Evolutionary conservation across 2,329 filamentous ascomycete genomes (phyloP).

Genomic region (Lasiodiplodia sp.): DNA sequence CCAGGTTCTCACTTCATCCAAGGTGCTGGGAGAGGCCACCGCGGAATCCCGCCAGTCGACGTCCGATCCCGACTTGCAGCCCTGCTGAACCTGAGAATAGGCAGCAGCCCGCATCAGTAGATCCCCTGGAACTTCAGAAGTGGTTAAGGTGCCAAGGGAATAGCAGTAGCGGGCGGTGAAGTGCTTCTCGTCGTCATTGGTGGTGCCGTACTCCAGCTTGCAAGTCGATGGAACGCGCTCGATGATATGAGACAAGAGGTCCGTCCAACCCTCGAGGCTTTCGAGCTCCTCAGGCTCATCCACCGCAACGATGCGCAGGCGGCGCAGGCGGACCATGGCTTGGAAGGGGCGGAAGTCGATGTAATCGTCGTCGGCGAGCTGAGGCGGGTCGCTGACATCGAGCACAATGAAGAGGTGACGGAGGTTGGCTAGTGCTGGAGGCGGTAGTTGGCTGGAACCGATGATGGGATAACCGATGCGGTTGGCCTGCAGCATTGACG

Average conservation of each 20-base stretch:
- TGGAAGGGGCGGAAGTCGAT: constrained; percentile 25
- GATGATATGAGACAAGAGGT: constrained; percentile 11
- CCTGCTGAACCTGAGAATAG: constrained; percentile 3
- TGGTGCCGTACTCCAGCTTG: constrained; percentile 3
- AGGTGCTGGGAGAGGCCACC: background rate
- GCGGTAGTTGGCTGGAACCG: constrained; percentile 6
- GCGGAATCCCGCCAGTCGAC: constrained; percentile 9
- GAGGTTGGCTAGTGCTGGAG: background rate
- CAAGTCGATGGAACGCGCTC: constrained; percentile 21
- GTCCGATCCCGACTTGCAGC: constrained; percentile 5
- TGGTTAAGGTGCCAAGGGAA: background rate
- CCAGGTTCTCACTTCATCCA: background rate
- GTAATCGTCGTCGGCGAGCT: background rate
- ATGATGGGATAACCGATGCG: constrained; percentile 7
- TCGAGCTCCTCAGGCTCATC: background rate
- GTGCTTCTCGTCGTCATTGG: background rate
- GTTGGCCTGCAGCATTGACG: background rate
- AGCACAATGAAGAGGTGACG: constrained; percentile 20
- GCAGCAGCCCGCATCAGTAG: constrained; percentile 5
- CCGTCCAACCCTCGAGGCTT: background rate
- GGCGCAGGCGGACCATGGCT: constrained; percentile 2
- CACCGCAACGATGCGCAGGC: constrained; percentile 14
- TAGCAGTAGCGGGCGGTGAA: background rate
- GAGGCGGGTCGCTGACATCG: background rate
- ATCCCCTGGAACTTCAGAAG: background rate